Base-by-base conservation (phyloP, 176 grass and related monocot species). In the Aegilops sharonensis region DNA sequence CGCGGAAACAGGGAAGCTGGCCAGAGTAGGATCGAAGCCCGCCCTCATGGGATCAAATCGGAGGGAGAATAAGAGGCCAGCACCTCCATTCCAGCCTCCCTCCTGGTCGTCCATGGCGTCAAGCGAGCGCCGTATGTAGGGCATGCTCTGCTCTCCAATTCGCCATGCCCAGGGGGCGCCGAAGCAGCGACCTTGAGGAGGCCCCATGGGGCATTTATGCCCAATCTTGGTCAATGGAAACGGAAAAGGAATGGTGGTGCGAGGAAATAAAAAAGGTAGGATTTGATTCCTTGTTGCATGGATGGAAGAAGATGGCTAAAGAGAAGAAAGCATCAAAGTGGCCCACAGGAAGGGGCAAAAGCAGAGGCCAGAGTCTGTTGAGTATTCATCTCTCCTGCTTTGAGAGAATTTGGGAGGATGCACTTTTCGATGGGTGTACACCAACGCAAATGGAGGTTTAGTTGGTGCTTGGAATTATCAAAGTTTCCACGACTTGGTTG, bases 151-250 rank as follows among this genome's bases (percentile, higher is more conserved):
- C 80, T 87, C 84, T 39, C 64, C 72, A 2, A 74, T 40, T 82
- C 84, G 30, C 84, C 78, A 87, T 84, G 43, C 23, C 85, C 89
- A 54, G 62, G 78, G 27, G 71, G 47, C 69, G 25, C 25, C 6
- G 78, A 60, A 82, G 32, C 81, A 62, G 68, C 59, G 81, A 63
- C 77, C 81, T 34, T 83, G 76, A 8, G 47, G 76, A 47, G 42
- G 42, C 74, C 89, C 85, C 60, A 63, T 88, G 81, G 80, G 81
- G 81, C 68, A 84, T 87, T 76, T 84, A 87, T 87, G 81, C 59
- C 25, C 25, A 27, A 48, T 37, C 21, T 80, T 72, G 74, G 80
- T 87, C 75, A 83, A 61, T 35, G 11, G 18, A 56, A 21, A 68
- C 27, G 4, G 6, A 56, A 61, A 18, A 6, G 25, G 5, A 39